Evolutionary conservation across 106 monocot species (phyloP).

Genomic region (Hemerocallis citrina): DNA sequence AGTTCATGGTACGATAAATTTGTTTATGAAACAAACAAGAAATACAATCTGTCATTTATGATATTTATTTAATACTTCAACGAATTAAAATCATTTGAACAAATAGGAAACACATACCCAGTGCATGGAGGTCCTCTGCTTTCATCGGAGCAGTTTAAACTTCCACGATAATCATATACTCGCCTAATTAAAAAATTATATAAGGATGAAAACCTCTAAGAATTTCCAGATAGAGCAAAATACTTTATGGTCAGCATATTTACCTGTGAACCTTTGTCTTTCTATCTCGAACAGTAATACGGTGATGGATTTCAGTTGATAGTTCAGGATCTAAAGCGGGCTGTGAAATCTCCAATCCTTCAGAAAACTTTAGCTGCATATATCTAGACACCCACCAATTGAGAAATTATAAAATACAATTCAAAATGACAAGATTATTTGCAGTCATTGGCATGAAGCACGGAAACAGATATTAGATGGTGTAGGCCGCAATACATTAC

Average conservation of each 20-base stretch:
- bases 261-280: conserved; percentile 74
- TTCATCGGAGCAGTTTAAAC: conserved; percentile 79
- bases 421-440: no score
- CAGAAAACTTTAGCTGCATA: conserved; percentile 63
- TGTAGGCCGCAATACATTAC: no score
- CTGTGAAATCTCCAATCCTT: conserved; percentile 89
- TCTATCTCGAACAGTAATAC: conserved; percentile 73
- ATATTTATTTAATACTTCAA: no score
- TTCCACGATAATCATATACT: conserved; percentile 65
- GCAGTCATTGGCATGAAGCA: no score
- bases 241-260: not conserved
- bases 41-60: no score
- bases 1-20: no score
- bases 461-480: no score
- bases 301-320: conserved; percentile 73
- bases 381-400: conserved; percentile 40
- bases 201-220: not conserved
- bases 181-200: conserved; percentile 33
- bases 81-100: not conserved
- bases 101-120: conserved; percentile 43
- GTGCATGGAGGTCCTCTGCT: conserved; percentile 93
- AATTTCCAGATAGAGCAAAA: not conserved
- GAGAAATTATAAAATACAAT: conserved; percentile 1
- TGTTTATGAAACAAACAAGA: no score
- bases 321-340: conserved; percentile 76